Evolutionary conservation across 2,329 filamentous ascomycete species (phyloP), one percentile per base, ranked within the genome.

Genomic region (Pseudopyrenochaeta lycopersici): DNA sequence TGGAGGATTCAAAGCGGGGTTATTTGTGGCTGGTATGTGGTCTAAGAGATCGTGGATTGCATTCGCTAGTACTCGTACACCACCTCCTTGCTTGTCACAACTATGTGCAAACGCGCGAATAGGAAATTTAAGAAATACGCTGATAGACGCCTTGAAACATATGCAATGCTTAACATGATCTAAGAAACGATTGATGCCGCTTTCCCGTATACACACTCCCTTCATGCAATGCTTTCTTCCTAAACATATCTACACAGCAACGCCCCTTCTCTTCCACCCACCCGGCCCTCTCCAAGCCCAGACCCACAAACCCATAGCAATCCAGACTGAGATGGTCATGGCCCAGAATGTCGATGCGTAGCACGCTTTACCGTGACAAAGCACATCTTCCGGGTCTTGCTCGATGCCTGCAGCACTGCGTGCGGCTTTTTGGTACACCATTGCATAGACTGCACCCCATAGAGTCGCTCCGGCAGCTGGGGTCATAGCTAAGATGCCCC

Each of bases 401-500:
- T 66, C 48, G 53, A 73, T 38, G 46, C 71, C 79, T 68, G 46
- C 71, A 66, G 17, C 61, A 15, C 68, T 72, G 14, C 77, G 76
- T 0, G 88, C 88, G 1, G 85, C 89, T 38, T 82, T 82, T 75
- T 95, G 88, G 68, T 96, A 96, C 2, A 91, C 87, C 0, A 82
- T 85, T 5, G 90, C 91, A 74, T 98, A 99, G n/a, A 97, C 80
- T 0, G 95, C 76, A 0, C 93, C 92, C 92, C 94, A 99, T 29
- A 97, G 83, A 0, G 92, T 92, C 0, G 94, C 92, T 0, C 94
- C 95, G 0, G 90, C 78, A 0, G 95, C 95, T 2, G 95, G 95
- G 51, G 94, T 88, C 82, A 96, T 95, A 36, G 93, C 92, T 7
- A 98, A 88, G 56, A 98, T 93, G 9, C 95, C 95, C 88, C 94